phyloP scores from a whole-genome alignment of 1,139 yeast genomes.

The Candida sanyaensis region DNA sequence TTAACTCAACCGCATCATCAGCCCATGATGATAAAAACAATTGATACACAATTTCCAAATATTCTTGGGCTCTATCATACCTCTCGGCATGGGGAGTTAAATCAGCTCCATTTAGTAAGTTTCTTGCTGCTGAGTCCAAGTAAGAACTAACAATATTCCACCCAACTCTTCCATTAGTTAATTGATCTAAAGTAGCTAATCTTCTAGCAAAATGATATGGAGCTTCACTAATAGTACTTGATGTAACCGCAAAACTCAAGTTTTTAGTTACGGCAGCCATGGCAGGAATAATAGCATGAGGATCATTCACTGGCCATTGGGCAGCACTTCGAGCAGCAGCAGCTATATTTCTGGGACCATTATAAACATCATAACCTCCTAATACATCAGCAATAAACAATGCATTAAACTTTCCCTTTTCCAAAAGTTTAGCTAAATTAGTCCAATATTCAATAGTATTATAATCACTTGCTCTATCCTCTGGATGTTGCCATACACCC shows the following conservation, averaged over 20 bases:
- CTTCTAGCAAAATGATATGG: constrained; percentile 46
- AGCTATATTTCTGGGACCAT: constrained; percentile 34
- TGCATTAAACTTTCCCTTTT: constrained; percentile 44
- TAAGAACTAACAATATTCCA: constrained; percentile 45
- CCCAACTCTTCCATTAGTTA: constrained; percentile 44
- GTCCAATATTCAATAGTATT: constrained; percentile 46
- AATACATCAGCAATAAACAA: constrained; percentile 48
- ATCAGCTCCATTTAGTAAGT: constrained; percentile 30
- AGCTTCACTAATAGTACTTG: constrained; percentile 42
- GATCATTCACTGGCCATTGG: constrained; percentile 40
- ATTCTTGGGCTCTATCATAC: constrained; percentile 42
- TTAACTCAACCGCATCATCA: constrained; percentile 37
- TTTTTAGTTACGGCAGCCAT: constrained; percentile 42
- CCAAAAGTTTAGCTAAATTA: constrained; percentile 43
- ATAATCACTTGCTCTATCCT: constrained; percentile 33
- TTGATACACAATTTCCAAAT: constrained; percentile 38
- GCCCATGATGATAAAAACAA: constrained; percentile 42
- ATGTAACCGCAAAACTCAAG: constrained; percentile 38
- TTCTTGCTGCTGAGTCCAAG: constrained; percentile 42
- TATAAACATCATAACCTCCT: constrained; percentile 43
- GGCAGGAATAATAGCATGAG: constrained; percentile 39
- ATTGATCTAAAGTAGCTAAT: constrained; percentile 40
- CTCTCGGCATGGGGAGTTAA: constrained; percentile 39
- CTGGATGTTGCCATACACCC: constrained; percentile 45
- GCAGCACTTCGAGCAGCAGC: constrained; percentile 41